A percentile compares a stretch with the other conserved stretches of the same genome.
phyloP scores from a whole-genome alignment of 2,329 filamentous ascomycete species.

The Trichophyton simii region DNA sequence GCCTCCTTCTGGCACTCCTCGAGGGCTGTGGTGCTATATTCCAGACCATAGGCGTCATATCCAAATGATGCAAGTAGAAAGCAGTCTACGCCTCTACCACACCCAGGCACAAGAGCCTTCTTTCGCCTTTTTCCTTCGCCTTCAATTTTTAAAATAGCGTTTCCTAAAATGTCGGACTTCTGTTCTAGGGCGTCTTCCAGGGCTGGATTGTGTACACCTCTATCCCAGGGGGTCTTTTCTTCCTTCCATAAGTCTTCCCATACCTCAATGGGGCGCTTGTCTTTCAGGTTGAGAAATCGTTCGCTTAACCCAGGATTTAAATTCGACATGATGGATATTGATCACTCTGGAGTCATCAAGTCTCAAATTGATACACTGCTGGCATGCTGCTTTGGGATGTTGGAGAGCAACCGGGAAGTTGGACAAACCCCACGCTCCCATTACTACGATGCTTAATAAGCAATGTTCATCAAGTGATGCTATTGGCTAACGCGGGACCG shows the following conservation, averaged over 20 bases:
- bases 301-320: conserved; percentile 9
- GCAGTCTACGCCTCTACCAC: conserved; percentile 71
- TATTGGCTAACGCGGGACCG: background rate
- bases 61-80: conserved; percentile 61
- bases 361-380: background rate
- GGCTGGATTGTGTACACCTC: conserved; percentile 46
- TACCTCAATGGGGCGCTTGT: conserved; percentile 32
- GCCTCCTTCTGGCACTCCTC: conserved; percentile 28
- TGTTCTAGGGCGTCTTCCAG: conserved; percentile 42
- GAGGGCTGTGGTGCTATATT: conserved; percentile 45
- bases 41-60: conserved; percentile 65
- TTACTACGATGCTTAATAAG: background rate
- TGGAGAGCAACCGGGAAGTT: background rate
- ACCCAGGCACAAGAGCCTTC: conserved; percentile 64
- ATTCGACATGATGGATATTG: conserved; percentile 5
- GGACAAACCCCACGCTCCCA: background rate
- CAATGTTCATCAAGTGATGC: background rate
- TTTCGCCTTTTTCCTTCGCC: conserved; percentile 25
- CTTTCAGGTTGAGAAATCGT: conserved; percentile 33
- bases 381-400: background rate
- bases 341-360: too few relatives aligned
- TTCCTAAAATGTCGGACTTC: conserved; percentile 23
- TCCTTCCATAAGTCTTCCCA: conserved; percentile 48
- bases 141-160: conserved; percentile 10
- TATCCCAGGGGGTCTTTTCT: conserved; percentile 47